Evolutionary conservation across 495 filamentous ascomycete genomes (phyloP), one percentile per base, ranked within the genome.

Genomic region (Letharia columbiana): DNA sequence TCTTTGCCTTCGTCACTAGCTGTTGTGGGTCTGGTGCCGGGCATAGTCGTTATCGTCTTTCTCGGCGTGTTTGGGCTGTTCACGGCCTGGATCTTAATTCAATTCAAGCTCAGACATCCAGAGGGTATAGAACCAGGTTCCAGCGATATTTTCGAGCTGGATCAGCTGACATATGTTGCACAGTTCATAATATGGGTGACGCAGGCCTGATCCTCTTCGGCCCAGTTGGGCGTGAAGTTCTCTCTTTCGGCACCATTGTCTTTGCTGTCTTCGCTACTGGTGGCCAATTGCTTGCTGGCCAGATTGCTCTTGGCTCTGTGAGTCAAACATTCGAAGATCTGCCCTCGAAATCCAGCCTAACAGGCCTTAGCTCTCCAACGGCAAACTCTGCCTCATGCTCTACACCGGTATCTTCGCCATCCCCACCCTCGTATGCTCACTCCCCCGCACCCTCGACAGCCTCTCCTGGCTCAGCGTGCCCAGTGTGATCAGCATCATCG

Each of bases 191-290:
- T 74, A 86, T 92, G 73, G 85, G 86, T 31, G 89, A 94, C 71
- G 89, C 84, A 5, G 87, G 87, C 18, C 75, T 84, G 28, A 74
- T 94, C 59, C 80, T 91, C 42, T 78, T 85, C 71, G 89, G 88
- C 10, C 74, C 68, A 9, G 73, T 84, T 45, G 88, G 89, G 0
- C 85, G 86, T 60, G 79, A 73, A 20, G 73, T 91, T 71, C 80
- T 87, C 56, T 86, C 85, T 10, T 81, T 89, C 44, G 84, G 83
- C 66, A 91, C 91, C 75, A 89, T 91, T 57, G 83, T 89, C 63
- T 89, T 93, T 67, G 88, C 89, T 45, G 78, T 84, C 64, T 83
- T 82, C 50, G 73, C 73, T 7, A 76, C 77, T 2, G 76, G 75
- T 18, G 71, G 75, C n/a, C 77, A 79, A 63, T 60, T 79, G 13